phyloP scores from a whole-genome alignment of 768 basidiomycete genomes.

The Pluteus cervinus region DNA sequence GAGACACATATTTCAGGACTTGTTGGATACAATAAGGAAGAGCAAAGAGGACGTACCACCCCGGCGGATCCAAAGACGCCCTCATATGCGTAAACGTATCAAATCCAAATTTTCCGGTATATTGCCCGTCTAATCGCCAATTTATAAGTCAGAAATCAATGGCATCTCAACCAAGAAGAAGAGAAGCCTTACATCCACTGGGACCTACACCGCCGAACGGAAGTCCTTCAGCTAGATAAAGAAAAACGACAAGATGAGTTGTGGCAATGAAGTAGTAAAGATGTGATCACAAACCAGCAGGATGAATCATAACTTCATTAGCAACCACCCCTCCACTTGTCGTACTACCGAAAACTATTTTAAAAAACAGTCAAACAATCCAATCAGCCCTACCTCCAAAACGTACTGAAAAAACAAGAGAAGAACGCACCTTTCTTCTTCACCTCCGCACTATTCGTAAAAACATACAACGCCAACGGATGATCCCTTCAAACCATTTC shows the following conservation, averaged over 20 bases:
- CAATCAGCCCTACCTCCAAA: neutral
- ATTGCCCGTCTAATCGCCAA: conserved; percentile 49
- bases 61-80: conserved; percentile 51
- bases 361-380: neutral
- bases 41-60: conserved; percentile 53
- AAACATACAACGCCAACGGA: conserved; percentile 60
- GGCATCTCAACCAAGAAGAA: no score
- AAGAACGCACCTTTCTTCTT: conserved; percentile 31
- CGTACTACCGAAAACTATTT: conserved; percentile 47
- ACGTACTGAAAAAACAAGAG: neutral
- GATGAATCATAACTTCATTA: no score
- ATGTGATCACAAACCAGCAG: no score
- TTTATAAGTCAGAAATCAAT: no score
- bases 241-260: no score
- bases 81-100: conserved; percentile 76
- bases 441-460: conserved; percentile 40
- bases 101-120: conserved; percentile 71
- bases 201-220: conserved; percentile 73
- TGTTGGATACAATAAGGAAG: no score
- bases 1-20: no score
- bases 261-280: neutral
- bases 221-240: conserved; percentile 43
- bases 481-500: conserved; percentile 31
- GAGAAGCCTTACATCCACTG: conserved; percentile 55
- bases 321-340: conserved; percentile 50